Evolutionary conservation across 371 early-diverging fungal genomes (phyloP).

Genomic region (Conidiobolus incongruus): DNA sequence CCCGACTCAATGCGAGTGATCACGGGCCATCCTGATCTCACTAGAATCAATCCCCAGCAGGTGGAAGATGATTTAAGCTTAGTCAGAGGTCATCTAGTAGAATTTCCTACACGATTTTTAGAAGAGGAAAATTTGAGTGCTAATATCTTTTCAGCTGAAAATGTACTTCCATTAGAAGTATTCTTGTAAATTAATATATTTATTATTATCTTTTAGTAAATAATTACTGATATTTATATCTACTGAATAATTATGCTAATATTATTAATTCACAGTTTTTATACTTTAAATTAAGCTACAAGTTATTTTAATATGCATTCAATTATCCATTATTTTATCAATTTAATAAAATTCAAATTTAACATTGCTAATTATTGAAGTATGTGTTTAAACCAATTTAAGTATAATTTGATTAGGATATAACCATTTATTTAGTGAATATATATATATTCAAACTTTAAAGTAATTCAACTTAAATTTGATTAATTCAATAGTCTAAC

Average conservation of each 20-base stretch:
- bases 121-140: conserved; percentile 40
- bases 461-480: too few relatives aligned
- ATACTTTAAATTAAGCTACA: too few relatives aligned
- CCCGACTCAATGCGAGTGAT: conserved; percentile 17
- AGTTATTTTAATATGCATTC: too few relatives aligned
- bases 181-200: conserved; percentile 15
- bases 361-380: too few relatives aligned
- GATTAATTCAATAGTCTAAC: too few relatives aligned
- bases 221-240: not conserved
- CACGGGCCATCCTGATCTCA: conserved; percentile 29
- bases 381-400: too few relatives aligned
- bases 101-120: conserved; percentile 53
- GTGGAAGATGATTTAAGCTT: conserved; percentile 9
- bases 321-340: too few relatives aligned
- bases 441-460: too few relatives aligned
- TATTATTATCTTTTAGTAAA: not conserved
- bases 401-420: too few relatives aligned
- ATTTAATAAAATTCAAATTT: too few relatives aligned
- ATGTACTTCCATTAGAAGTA: conserved; percentile 20
- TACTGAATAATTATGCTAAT: not conserved
- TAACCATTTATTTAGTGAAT: too few relatives aligned
- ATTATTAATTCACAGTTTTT: too few relatives aligned
- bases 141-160: conserved; percentile 18
- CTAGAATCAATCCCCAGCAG: conserved; percentile 10
- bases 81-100: conserved; percentile 25